Base-by-base conservation (phyloP, 2,329 filamentous ascomycete species). In the Ciborinia camelliae region DNA sequence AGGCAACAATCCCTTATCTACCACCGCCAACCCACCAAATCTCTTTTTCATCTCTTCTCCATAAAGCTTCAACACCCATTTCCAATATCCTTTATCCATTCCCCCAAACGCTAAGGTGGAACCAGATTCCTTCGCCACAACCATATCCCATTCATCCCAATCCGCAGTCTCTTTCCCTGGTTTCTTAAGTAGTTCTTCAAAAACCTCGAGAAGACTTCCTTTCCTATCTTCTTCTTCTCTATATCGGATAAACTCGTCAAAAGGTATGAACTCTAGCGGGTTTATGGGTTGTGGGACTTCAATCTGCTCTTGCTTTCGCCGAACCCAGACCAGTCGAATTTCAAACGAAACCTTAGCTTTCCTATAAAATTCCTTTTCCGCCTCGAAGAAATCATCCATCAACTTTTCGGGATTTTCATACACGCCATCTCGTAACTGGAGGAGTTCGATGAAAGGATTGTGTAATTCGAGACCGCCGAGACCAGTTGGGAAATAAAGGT, bases 1-100 rank as follows among this genome's bases (percentile, higher is more conserved):
- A 9, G 79, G 79, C 65, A 81, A 66, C 59, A 80, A 62, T 1
- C 76, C 76, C 53, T 73, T 70, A 65, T 79, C 77, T 4, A 78
- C 77, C 57, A 80, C 71, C 37, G 73, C 73, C 62, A 79, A 63
- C 1, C 77, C 76, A 0, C 78, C 78, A 73, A 80, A 80, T 45
- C 71, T 71, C 62, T 75, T 71, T 53, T 74, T 74, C 72, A 80
- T 75, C 63, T 79, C 77, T 20, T 71, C 69, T 0, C 72, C 75
- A 72, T 80, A 79, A 32, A 80, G 68, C 62, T 72, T 69, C 53
- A 73, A 71, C 12, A 78, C 72, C 78, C 78, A 80, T 63, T 72
- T 73, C 72, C 75, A 73, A 68, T 80, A 79, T 15, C 68, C 68
- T 66, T 69, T 61, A 18, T 51, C 32, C 67, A 67, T 65, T 5